Evolutionary conservation across 2,329 filamentous ascomycete genomes (phyloP), one percentile per base, ranked within the genome.

Genomic region (Neonectria faginata): DNA sequence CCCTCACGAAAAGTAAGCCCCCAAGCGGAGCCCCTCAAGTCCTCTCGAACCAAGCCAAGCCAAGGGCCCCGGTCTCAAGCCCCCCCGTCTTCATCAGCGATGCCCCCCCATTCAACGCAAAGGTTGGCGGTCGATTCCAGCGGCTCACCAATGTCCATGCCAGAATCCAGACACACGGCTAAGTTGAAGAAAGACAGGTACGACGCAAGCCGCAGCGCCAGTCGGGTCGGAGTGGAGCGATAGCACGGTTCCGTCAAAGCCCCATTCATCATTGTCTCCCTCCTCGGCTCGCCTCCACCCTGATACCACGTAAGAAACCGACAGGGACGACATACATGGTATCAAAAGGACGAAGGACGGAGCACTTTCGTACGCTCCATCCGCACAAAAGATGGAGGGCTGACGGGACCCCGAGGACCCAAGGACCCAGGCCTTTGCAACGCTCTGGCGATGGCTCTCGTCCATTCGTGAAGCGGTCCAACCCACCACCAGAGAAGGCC

Each of bases 1-100:
- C 61, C 61, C 61, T 64, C 61, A 64, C 61, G 22, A 53, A 52
- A 29, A 52, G 59, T 48, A 41, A 53, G 60, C 60, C 60, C 53
- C 50, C 44, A 59, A 59, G 50, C 52, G 56, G 51, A 48, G 50
- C 56, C 61, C 58, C 48, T 42, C 39, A 42, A 42, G 39, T 42
- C 39, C 18, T 20, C 10, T 20, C 39, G n/a, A 42, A 11, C 47
- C 61, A 50, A 51, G 48, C 48, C 51, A 51, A 61, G 55, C 27
- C 55, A 48, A 62, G 60, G 55, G 33, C 51, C 60, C 55, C 44
- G 48, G 61, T 52, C 60, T 51, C 39, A 42, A 42, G 39, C 56
- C 50, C 50, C 42, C 44, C 31, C 42, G 50, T 58, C 55, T 51
- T 50, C 60, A 55, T 58, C 41, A 39, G 10, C 33, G 33, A 29